Evolutionary conservation across 129 eudicot genomes (phyloP).

Genomic region (Pseudognaphalium luteoalbum): DNA sequence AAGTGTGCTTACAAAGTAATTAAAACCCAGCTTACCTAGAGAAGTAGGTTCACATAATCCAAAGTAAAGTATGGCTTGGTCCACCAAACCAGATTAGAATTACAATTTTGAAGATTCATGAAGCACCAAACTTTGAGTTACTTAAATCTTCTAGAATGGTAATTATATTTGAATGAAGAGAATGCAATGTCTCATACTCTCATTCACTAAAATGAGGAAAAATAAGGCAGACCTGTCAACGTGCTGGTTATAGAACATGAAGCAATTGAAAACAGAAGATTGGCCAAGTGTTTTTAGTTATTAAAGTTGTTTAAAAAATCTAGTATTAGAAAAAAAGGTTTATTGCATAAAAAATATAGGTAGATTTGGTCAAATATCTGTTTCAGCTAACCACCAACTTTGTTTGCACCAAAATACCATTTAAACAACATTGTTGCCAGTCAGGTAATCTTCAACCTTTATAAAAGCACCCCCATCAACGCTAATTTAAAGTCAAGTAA

Average conservation of each 20-base stretch:
- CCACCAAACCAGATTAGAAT: constrained; percentile 9
- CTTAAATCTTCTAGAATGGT: constrained; percentile 97
- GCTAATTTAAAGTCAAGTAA: too few relatives aligned
- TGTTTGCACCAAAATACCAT: not conserved
- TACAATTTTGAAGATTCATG: constrained; percentile 16
- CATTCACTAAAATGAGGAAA: constrained; percentile 86
- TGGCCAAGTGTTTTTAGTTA: too few relatives aligned
- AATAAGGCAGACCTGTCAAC: too few relatives aligned
- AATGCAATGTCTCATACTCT: constrained; percentile 72
- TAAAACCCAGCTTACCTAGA: constrained; percentile 86
- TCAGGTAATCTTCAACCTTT: too few relatives aligned
- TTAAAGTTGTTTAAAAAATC: not conserved
- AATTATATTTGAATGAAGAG: constrained; percentile 81
- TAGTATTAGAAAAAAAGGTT: not conserved
- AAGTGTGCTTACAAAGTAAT: constrained; percentile 80
- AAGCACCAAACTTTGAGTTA: constrained; percentile 15
- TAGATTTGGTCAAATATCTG: not conserved
- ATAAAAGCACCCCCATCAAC: too few relatives aligned
- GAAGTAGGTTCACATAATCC: constrained; percentile 91
- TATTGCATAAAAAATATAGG: not conserved
- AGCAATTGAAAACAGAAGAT: too few relatives aligned
- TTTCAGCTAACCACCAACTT: not conserved
- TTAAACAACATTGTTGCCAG: not conserved
- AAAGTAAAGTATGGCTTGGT: constrained; percentile 76
- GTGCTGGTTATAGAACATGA: too few relatives aligned